phyloP scores from a whole-genome alignment of 148 eudicot genomes.

The Arbutus unedo region DNA sequence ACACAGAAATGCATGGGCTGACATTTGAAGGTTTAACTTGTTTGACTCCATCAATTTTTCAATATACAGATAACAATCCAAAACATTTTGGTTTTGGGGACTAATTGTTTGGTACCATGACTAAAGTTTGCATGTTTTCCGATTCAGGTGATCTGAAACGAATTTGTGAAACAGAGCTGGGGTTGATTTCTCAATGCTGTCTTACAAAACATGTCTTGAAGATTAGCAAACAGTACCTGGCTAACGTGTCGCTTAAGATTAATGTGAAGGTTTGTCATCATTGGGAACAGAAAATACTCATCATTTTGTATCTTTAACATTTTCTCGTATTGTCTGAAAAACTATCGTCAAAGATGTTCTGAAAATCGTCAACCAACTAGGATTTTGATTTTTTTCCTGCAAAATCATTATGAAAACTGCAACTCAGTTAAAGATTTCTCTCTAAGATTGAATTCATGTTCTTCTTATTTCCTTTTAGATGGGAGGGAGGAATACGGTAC shows the following conservation, averaged over 20 bases:
- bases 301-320: background rate
- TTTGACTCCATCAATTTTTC: background rate
- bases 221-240: slow-evolving; percentile 66
- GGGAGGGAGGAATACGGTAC: slow-evolving; percentile 90
- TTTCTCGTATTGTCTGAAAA: background rate
- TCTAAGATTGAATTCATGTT: background rate
- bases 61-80: background rate
- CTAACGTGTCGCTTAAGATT: slow-evolving; percentile 78
- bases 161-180: slow-evolving; percentile 86
- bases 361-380: background rate
- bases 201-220: slow-evolving; percentile 72
- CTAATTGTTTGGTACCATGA: background rate
- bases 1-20: background rate
- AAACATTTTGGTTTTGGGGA: background rate
- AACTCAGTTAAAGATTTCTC: background rate
- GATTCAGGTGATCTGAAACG: slow-evolving; percentile 69
- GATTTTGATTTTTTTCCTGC: background rate
- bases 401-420: background rate
- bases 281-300: background rate
- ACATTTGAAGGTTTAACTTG: background rate
- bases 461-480: slow-evolving; percentile 30
- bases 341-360: background rate
- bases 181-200: slow-evolving; percentile 82
- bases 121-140: background rate
- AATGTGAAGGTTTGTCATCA: slow-evolving; percentile 68